phyloP scores from a whole-genome alignment of 148 eudicot species.

The Tetragonia tetragonoides region DNA sequence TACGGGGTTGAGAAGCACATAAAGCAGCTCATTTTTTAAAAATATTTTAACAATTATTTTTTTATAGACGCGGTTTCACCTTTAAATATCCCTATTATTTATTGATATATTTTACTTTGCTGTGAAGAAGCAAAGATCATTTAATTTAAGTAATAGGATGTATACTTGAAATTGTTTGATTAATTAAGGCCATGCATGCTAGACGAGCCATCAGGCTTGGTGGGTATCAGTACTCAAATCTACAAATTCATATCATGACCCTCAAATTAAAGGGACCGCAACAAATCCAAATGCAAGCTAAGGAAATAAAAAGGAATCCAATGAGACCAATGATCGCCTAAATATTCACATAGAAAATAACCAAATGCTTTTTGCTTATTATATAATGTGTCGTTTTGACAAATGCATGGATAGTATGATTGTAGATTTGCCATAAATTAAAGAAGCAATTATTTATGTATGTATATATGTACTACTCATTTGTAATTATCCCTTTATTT shows the following conservation, averaged over 20 bases:
- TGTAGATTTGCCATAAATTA: conserved; percentile 20
- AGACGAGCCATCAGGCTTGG: not conserved
- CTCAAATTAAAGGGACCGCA: conserved; percentile 20
- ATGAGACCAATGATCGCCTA: conserved; percentile 1
- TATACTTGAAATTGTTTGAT: not conserved
- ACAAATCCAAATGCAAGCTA: conserved; percentile 15
- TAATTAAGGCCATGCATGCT: conserved; percentile 1
- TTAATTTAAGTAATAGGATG: too few relatives aligned
- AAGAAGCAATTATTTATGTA: not conserved
- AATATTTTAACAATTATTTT: too few relatives aligned
- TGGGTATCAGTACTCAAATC: conserved; percentile 5
- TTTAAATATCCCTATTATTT: too few relatives aligned
- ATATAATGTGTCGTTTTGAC: conserved; percentile 27
- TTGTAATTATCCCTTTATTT: too few relatives aligned
- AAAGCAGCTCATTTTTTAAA: too few relatives aligned
- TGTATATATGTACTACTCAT: too few relatives aligned
- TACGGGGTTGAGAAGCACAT: too few relatives aligned
- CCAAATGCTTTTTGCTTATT: conserved; percentile 23
- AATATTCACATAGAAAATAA: conserved; percentile 5
- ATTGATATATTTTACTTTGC: too few relatives aligned
- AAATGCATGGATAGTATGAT: conserved; percentile 25
- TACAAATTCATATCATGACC: conserved; percentile 11
- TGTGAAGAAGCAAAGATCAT: too few relatives aligned
- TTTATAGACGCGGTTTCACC: too few relatives aligned
- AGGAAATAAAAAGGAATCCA: too few relatives aligned